Evolutionary conservation across 2,329 filamentous ascomycete species (phyloP).

Genomic region (Oidium heveae): DNA sequence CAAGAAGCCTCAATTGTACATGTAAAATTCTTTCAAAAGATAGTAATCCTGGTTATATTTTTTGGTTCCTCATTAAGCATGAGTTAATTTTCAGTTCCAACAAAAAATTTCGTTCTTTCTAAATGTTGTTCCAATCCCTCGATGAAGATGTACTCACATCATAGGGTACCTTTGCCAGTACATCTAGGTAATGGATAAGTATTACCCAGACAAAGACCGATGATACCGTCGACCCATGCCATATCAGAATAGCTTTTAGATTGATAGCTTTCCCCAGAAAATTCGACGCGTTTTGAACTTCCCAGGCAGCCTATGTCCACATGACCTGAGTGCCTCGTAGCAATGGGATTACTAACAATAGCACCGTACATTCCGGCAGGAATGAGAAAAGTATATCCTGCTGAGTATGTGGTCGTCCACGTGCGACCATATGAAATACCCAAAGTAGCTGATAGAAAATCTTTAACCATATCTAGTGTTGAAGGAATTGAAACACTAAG

Average conservation of each 20-base stretch:
- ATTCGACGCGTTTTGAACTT: slow-evolving; percentile 9
- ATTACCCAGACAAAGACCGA: slow-evolving; percentile 16
- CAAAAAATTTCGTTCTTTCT: no score
- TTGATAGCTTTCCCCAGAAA: slow-evolving; percentile 15
- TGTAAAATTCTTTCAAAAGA: no score
- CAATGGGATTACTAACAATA: slow-evolving; percentile 17
- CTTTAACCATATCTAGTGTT: background rate
- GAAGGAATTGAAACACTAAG: slow-evolving; percentile 6
- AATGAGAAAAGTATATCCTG: slow-evolving; percentile 13
- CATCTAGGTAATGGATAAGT: slow-evolving; percentile 16
- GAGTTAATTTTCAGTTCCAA: no score
- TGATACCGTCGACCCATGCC: slow-evolving; percentile 18
- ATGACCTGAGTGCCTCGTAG: slow-evolving; percentile 14
- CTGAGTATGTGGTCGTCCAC: slow-evolving; percentile 15
- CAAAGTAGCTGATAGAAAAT: background rate
- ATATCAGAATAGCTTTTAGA: slow-evolving; percentile 14
- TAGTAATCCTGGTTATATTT: no score
- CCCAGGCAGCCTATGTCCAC: slow-evolving; percentile 16
- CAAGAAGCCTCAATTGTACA: no score
- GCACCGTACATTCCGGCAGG: slow-evolving; percentile 16
- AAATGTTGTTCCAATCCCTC: no score
- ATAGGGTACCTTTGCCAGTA: slow-evolving; percentile 13
- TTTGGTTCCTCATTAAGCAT: no score
- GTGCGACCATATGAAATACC: slow-evolving; percentile 5
- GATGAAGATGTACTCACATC: background rate